Evolutionary conservation across 2,329 filamentous ascomycete genomes (phyloP).

Genomic region (Fusarium tricinctum): DNA sequence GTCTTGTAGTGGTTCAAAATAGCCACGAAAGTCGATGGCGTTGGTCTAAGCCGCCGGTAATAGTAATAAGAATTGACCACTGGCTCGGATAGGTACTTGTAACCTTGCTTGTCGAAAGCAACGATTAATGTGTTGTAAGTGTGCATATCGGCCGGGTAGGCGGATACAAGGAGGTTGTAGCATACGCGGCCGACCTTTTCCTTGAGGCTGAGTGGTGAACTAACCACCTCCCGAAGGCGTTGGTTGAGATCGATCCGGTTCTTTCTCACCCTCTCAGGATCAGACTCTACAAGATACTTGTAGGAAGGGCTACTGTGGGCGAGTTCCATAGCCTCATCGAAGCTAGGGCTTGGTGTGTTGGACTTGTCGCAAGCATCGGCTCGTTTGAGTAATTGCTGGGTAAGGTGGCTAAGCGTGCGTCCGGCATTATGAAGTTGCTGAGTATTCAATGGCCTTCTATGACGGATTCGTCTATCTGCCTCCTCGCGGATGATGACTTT

Average conservation of each 20-base stretch:
- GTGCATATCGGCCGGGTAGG: constrained; percentile 73
- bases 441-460: constrained; percentile 45
- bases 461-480: constrained; percentile 29
- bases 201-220: constrained; percentile 47
- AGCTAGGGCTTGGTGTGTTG: constrained; percentile 45
- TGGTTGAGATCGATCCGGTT: constrained; percentile 51
- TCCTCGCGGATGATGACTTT: constrained; percentile 51
- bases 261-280: constrained; percentile 45
- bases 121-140: constrained; percentile 79
- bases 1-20: constrained; percentile 65
- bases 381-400: constrained; percentile 52
- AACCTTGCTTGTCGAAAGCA: constrained; percentile 69
- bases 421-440: constrained; percentile 50
- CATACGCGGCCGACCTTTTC: constrained; percentile 62
- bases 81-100: constrained; percentile 65
- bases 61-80: constrained; percentile 67
- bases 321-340: constrained; percentile 50
- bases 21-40: constrained; percentile 63
- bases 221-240: constrained; percentile 50
- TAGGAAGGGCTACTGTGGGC: constrained; percentile 34
- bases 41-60: constrained; percentile 61
- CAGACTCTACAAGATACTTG: constrained; percentile 48
- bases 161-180: constrained; percentile 76
- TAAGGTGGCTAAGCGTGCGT: constrained; percentile 47
- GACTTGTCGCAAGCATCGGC: constrained; percentile 45